Evolutionary conservation across 257 asterid species (phyloP).

Genomic region (Nicotiana undulata): DNA sequence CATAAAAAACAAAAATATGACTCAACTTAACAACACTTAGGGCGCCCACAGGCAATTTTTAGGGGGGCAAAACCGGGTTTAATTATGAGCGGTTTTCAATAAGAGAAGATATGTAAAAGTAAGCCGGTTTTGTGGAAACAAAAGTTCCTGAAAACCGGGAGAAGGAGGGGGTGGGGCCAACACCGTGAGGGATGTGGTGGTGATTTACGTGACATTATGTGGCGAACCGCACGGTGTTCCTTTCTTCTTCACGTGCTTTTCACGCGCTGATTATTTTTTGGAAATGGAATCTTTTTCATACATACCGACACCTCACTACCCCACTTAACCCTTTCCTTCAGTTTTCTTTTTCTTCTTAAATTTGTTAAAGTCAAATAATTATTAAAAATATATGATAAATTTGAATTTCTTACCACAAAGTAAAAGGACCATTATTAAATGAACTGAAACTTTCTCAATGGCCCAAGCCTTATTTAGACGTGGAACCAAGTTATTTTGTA

Average conservation of each 20-base stretch:
- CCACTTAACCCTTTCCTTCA: not conserved
- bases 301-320: not conserved
- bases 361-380: not conserved
- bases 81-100: not conserved
- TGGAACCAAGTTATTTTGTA: not conserved
- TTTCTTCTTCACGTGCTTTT: conserved; percentile 14
- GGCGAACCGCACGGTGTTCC: conserved; percentile 19
- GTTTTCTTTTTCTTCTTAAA: not conserved
- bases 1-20: not conserved
- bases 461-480: not conserved
- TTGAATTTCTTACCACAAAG: too few species aligned
- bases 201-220: conserved; percentile 24
- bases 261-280: conserved; percentile 8
- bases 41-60: conserved; percentile 28
- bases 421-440: too few species aligned
- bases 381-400: too few species aligned
- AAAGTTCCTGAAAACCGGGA: conserved; percentile 39
- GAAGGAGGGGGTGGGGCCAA: not conserved
- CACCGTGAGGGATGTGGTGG: not conserved
- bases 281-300: not conserved
- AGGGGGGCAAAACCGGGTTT: not conserved
- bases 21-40: conserved; percentile 5
- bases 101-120: not conserved
- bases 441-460: too few species aligned
- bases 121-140: not conserved